Conservation (phyloP, 192 early-diverging fungal genomes). For the Thoreauomyces humboldtii region DNA sequence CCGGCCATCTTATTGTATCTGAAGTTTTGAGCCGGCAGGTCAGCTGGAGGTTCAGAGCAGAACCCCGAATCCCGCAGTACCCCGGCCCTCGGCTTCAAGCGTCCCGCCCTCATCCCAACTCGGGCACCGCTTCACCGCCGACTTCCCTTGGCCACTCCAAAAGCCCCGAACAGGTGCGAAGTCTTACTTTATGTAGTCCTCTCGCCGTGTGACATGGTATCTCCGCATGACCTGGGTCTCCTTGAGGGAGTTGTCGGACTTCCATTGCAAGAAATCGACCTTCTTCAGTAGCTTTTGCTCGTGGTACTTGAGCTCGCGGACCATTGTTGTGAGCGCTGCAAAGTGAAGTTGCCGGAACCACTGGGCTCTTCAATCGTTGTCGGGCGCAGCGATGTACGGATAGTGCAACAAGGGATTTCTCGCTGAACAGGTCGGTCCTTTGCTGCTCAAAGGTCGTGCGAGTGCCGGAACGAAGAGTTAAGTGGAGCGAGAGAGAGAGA, state of each 20-base stretch:
- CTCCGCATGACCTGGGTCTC: constrained; percentile 85
- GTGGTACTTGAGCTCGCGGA: constrained; percentile 75
- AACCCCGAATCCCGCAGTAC: not conserved
- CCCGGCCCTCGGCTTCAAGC: too few relatives aligned
- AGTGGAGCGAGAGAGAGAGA: too few relatives aligned
- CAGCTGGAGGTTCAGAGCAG: not conserved
- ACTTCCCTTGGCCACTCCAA: not conserved
- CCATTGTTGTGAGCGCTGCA: constrained; percentile 35
- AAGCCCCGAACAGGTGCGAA: not conserved
- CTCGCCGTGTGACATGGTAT: constrained; percentile 84
- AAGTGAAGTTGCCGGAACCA: too few relatives aligned
- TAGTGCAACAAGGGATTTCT: too few relatives aligned
- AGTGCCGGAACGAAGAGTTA: too few relatives aligned
- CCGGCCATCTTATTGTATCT: constrained; percentile 81
- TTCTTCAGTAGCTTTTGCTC: constrained; percentile 94
- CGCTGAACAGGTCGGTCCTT: too few relatives aligned
- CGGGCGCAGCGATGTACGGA: too few relatives aligned
- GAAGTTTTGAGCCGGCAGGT: not conserved
- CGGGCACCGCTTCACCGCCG: not conserved
- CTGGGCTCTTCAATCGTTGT: too few relatives aligned
- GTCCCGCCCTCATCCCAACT: too few relatives aligned
- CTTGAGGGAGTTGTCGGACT: constrained; percentile 75
- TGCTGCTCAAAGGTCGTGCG: too few relatives aligned
- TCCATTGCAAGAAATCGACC: constrained; percentile 94
- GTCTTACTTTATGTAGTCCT: constrained; percentile 80